Conservation (phyloP, 108 stramenopile genomes). For the Cylindrotheca closterium region DNA sequence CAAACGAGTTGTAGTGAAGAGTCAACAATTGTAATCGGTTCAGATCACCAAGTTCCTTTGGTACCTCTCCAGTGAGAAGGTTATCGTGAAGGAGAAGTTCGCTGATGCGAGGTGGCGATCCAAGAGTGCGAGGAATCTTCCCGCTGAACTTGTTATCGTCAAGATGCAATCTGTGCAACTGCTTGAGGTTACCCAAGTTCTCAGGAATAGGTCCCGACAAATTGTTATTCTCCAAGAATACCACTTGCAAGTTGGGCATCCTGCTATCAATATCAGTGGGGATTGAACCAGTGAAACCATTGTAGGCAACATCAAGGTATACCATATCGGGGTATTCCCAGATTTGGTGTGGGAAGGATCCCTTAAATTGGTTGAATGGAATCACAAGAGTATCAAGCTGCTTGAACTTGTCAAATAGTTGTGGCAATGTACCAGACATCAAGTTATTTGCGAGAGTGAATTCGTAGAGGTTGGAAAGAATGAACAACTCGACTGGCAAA, state of each 20-base stretch:
- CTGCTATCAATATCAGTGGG: slow-evolving; percentile 20
- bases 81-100: slow-evolving; percentile 55
- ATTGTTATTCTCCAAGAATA: slow-evolving; percentile 59
- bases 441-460: slow-evolving; percentile 45
- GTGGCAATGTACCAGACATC: slow-evolving; percentile 42
- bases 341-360: slow-evolving; percentile 50
- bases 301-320: slow-evolving; percentile 49
- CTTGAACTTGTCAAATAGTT: slow-evolving; percentile 16
- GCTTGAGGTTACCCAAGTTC: slow-evolving; percentile 37
- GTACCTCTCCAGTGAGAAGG: slow-evolving; percentile 48
- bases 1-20: slow-evolving; percentile 29
- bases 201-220: slow-evolving; percentile 59
- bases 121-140: slow-evolving; percentile 43
- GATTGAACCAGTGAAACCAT: slow-evolving; percentile 33
- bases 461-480: slow-evolving; percentile 45
- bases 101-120: slow-evolving; percentile 28
- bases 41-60: slow-evolving; percentile 26
- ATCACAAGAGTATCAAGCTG: slow-evolving; percentile 45
- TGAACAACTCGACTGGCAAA: slow-evolving; percentile 42
- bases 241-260: slow-evolving; percentile 36
- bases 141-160: slow-evolving; percentile 53
- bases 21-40: slow-evolving; percentile 15
- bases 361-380: slow-evolving; percentile 53
- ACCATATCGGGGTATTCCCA: slow-evolving; percentile 49
- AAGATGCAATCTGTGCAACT: slow-evolving; percentile 31